These are phyloP conservation scores for Coniochaeta sp. DNA, from an alignment of 2,329 filamentous ascomycete genomes.

Conservation along the genomic window DNA sequence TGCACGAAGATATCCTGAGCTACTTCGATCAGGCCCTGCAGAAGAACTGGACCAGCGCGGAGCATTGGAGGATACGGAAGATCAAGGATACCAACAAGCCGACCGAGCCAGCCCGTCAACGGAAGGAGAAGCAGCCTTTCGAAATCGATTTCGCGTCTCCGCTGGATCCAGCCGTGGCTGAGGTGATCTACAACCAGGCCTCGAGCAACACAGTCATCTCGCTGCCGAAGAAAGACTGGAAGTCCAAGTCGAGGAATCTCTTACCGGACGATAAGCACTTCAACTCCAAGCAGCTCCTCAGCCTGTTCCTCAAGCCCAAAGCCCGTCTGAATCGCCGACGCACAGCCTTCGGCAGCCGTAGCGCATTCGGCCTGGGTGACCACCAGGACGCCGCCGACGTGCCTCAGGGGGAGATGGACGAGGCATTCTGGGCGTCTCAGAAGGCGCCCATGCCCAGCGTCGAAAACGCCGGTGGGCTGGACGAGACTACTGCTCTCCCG, in stretches of 20 bases:
- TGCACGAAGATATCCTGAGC: slow-evolving; percentile 90
- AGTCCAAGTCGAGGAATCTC: slow-evolving; percentile 84
- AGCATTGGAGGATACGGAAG: slow-evolving; percentile 94
- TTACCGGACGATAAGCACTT: slow-evolving; percentile 98
- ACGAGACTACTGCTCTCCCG: slow-evolving; percentile 40
- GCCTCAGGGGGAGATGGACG: slow-evolving; percentile 75
- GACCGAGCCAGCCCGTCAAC: slow-evolving; percentile 50
- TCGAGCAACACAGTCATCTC: slow-evolving; percentile 74
- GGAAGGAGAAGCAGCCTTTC: slow-evolving; percentile 95
- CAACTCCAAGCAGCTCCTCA: slow-evolving; percentile 83
- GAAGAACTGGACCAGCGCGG: slow-evolving; percentile 97
- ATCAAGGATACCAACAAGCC: slow-evolving; percentile 74
- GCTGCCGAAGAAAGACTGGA: slow-evolving; percentile 90
- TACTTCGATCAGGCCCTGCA: slow-evolving; percentile 96
- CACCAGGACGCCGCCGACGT: slow-evolving; percentile 31
- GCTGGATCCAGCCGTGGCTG: slow-evolving; percentile 62
- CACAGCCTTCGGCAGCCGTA: slow-evolving; percentile 31
- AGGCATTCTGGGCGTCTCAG: slow-evolving; percentile 86
- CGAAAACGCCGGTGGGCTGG: slow-evolving; percentile 22
- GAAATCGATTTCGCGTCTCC: slow-evolving; percentile 83
- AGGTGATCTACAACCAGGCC: slow-evolving; percentile 74
- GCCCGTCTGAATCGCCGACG: slow-evolving; percentile 68
- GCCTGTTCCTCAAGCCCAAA: slow-evolving; percentile 90
- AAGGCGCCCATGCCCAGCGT: slow-evolving; percentile 41
- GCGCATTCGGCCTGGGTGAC: slow-evolving; percentile 30